Percentiles rank a stretch among this genome's conserved stretches.
Evolutionary conservation across 768 basidiomycete genomes (phyloP).

Genomic region (Ramaria sp.): DNA sequence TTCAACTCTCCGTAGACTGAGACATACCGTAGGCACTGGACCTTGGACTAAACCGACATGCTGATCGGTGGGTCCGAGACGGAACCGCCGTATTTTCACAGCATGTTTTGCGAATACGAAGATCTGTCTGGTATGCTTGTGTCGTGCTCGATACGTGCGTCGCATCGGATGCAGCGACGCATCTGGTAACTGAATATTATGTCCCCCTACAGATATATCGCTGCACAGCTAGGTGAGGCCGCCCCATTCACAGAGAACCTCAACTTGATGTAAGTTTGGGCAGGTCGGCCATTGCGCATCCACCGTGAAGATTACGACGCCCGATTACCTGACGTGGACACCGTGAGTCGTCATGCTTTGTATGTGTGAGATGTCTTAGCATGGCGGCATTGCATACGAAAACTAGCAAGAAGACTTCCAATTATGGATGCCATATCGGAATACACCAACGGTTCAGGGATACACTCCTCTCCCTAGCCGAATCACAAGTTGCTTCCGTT

Average conservation of each 20-base stretch:
- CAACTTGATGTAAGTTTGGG: not conserved
- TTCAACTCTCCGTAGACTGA: not conserved
- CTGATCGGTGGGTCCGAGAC: slow-evolving; percentile 63
- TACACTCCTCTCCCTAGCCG: slow-evolving; percentile 33
- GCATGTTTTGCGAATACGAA: slow-evolving; percentile 56
- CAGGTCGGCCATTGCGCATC: slow-evolving; percentile 63
- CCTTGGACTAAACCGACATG: slow-evolving; percentile 69
- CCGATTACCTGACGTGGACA: slow-evolving; percentile 47
- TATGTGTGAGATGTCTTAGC: not conserved
- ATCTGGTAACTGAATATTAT: slow-evolving; percentile 5
- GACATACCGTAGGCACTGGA: slow-evolving; percentile 50
- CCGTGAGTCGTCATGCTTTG: slow-evolving; percentile 28
- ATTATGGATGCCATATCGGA: slow-evolving; percentile 21
- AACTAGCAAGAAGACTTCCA: slow-evolving; percentile 59
- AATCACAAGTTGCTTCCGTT: slow-evolving; percentile 42
- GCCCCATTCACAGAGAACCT: not conserved
- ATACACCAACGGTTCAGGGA: not conserved
- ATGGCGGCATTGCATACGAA: not conserved
- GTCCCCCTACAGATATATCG: not conserved
- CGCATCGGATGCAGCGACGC: slow-evolving; percentile 19
- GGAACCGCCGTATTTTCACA: slow-evolving; percentile 49
- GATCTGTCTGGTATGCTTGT: slow-evolving; percentile 71
- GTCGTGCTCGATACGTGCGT: slow-evolving; percentile 73
- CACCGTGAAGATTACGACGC: slow-evolving; percentile 72
- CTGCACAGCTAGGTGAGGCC: not conserved